Conservation (phyloP, 2,329 filamentous ascomycete genomes). For the Fusarium pseudocircinatum region DNA sequence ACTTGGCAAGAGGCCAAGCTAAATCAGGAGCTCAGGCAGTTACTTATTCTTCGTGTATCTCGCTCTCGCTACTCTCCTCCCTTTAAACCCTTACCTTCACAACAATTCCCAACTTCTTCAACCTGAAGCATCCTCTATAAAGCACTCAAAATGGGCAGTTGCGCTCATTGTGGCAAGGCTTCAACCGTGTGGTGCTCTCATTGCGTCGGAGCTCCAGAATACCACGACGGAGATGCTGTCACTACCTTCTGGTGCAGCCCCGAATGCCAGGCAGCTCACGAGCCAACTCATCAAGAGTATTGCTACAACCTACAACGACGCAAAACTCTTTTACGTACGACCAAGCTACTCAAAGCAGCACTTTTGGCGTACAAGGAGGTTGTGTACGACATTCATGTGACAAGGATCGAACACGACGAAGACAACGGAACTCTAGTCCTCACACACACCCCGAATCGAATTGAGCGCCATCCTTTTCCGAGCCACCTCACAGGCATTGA, state of each 20-base stretch:
- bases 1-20: not conserved
- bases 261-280: slow-evolving; percentile 16
- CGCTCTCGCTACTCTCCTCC: not conserved
- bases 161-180: slow-evolving; percentile 5
- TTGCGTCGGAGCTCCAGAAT: slow-evolving; percentile 13
- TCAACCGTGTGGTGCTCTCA: slow-evolving; percentile 2
- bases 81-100: not conserved
- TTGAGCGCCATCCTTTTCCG: slow-evolving; percentile 3
- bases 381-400: slow-evolving; percentile 2
- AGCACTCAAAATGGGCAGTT: slow-evolving; percentile 2
- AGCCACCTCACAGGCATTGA: not conserved
- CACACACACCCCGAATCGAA: not conserved
- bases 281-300: slow-evolving; percentile 3
- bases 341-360: slow-evolving; percentile 8
- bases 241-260: slow-evolving; percentile 13
- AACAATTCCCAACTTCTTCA: not conserved
- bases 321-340: slow-evolving; percentile 9
- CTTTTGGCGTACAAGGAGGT: slow-evolving; percentile 17
- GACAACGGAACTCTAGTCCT: slow-evolving; percentile 2
- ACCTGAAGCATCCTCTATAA: not conserved
- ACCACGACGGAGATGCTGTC: slow-evolving; percentile 14
- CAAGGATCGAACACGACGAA: not conserved
- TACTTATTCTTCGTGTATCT: not conserved
- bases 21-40: not conserved
- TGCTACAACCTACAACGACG: slow-evolving; percentile 10